Conservation (phyloP, 768 basidiomycete genomes). For the Podaxis sp. region DNA sequence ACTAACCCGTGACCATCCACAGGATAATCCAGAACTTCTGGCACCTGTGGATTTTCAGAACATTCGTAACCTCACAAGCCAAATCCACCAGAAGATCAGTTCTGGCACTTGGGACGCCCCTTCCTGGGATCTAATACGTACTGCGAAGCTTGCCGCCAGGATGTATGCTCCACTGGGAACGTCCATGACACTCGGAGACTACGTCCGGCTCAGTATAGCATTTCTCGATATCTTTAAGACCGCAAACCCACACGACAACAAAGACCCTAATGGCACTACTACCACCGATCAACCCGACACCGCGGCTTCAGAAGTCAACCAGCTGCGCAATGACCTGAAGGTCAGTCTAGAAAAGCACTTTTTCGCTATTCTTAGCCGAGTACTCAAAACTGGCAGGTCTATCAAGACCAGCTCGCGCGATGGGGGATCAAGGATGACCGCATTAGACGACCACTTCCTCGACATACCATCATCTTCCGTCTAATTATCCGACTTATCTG, state of each 20-base stretch:
- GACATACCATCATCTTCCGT: slow-evolving; percentile 56
- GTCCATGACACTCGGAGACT: slow-evolving; percentile 78
- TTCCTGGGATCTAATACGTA: slow-evolving; percentile 76
- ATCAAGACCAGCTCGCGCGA: slow-evolving; percentile 68
- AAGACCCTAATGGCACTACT: slow-evolving; percentile 19
- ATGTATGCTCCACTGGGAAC: slow-evolving; percentile 91
- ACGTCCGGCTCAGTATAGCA: slow-evolving; percentile 69
- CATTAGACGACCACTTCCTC: slow-evolving; percentile 61
- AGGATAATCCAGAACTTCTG: slow-evolving; percentile 73
- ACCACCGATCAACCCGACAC: slow-evolving; percentile 24
- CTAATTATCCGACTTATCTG: slow-evolving; percentile 64
- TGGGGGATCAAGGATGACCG: slow-evolving; percentile 86
- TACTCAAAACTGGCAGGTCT: slow-evolving; percentile 41
- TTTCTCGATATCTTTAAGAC: slow-evolving; percentile 78
- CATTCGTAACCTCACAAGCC: slow-evolving; percentile 58
- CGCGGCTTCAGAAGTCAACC: slow-evolving; percentile 26
- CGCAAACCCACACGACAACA: slow-evolving; percentile 23
- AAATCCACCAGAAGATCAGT: slow-evolving; percentile 67
- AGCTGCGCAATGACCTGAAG: slow-evolving; percentile 56
- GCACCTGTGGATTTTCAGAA: slow-evolving; percentile 60
- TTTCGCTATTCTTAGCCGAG: slow-evolving; percentile 4
- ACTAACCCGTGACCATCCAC: slow-evolving; percentile 4
- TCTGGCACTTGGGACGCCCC: slow-evolving; percentile 82
- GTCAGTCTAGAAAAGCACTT: slow-evolving; percentile 30
- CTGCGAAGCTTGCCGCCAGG: slow-evolving; percentile 71